Base-by-base conservation (phyloP, 2,329 filamentous ascomycete genomes). In the Coniella vitis region DNA sequence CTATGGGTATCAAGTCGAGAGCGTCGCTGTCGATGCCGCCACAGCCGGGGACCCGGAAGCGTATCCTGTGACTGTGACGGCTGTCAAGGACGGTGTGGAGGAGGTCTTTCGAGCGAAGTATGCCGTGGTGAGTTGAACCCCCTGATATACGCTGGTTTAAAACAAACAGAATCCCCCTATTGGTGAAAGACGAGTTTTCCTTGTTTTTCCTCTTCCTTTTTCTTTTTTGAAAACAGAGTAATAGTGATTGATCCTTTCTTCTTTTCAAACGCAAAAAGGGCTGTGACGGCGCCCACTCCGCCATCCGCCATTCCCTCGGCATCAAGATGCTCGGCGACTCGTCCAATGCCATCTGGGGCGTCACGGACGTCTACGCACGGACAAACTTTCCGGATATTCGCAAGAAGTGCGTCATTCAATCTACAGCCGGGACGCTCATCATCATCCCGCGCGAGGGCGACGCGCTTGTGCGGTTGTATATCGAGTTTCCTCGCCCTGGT, bases 331-430 rank as follows among this genome's bases (percentile, higher is more conserved):
- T 81, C 0, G 81, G 78, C 29, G 78, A 81, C 57, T 75, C 69
- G 47, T 73, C 65, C 32, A 76, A 81, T 56, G 69, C 74, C 0
- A 69, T 81, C 48, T 81, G 71, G 75, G 75, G 75, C 0, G 75
- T 79, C 2, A 74, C 80, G 58, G 78, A 82, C 55, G 60, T 79
- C 12, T 74, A 75, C 21, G 71, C 74, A 1, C 69, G 66, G 29
- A 83, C 79, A 1, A 65, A 75, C 52, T 83, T 83, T 51, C 79
- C 80, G 0, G 81, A 86, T 54, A 79, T 84, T 45, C 72, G 81
- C 41, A 74, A 75, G 56, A 75, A 79, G 52, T 67, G 65, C 8
- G 68, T 75, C 0, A 70, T 84, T 21, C 75, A 78, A 54, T 79
- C 78, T 0, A 61, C 66, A 0, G 65, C 69, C 1, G 79, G 81